phyloP scores from a whole-genome alignment of 495 filamentous ascomycete genomes.

The Aspergillus biplanus region DNA sequence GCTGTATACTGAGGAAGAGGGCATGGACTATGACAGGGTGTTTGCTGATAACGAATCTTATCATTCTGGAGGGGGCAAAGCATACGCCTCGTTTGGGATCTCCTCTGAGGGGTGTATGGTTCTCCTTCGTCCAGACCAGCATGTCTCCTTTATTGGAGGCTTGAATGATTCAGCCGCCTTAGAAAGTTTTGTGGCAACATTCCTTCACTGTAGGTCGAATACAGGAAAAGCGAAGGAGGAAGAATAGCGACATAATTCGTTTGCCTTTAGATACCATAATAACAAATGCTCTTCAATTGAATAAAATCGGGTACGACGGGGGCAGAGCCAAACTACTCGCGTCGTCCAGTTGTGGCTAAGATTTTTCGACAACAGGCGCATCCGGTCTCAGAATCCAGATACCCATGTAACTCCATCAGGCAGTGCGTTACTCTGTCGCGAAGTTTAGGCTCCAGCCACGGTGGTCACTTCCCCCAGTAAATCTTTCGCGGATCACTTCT shows the following conservation, averaged over 20 bases:
- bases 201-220: not conserved
- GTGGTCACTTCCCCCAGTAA: not conserved
- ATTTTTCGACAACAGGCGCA: too few relatives aligned
- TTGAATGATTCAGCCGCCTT: slow-evolving; percentile 42
- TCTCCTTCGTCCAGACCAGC: slow-evolving; percentile 59
- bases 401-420: too few relatives aligned
- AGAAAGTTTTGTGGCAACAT: not conserved
- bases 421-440: too few relatives aligned
- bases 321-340: too few relatives aligned
- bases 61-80: slow-evolving; percentile 56
- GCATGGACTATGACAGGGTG: slow-evolving; percentile 47
- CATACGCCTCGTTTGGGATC: slow-evolving; percentile 60
- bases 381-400: too few relatives aligned
- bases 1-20: slow-evolving; percentile 49
- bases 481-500: not conserved
- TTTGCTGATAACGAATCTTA: slow-evolving; percentile 63
- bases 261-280: too few relatives aligned
- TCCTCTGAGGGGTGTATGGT: slow-evolving; percentile 60
- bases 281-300: too few relatives aligned
- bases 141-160: slow-evolving; percentile 46
- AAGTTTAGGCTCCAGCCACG: too few relatives aligned
- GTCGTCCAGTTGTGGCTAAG: too few relatives aligned
- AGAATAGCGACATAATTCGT: too few relatives aligned
- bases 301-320: too few relatives aligned
- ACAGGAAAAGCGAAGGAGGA: not conserved